These are phyloP conservation scores for Leonotis leonurus DNA, from an alignment of 257 asterid species.

Conservation along the genomic window DNA sequence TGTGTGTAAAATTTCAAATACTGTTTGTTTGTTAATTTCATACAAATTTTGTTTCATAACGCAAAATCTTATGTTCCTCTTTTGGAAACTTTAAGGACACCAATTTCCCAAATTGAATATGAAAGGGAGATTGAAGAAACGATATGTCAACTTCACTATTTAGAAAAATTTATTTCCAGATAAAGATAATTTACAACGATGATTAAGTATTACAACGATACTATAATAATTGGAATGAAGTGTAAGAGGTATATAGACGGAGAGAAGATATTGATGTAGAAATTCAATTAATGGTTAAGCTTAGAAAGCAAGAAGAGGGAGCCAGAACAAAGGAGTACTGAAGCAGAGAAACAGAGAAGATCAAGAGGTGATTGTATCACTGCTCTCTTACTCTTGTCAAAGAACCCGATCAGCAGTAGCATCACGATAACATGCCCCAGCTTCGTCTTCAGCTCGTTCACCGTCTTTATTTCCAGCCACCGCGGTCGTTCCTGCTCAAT, in stretches of 20 bases:
- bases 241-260: neutral
- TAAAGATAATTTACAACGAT: too few species aligned
- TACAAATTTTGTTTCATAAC: too few species aligned
- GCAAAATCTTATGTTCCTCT: too few species aligned
- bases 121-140: too few species aligned
- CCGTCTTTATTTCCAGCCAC: conserved; percentile 79
- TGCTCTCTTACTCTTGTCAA: conserved; percentile 88
- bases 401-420: conserved; percentile 83
- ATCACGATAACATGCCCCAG: conserved; percentile 91
- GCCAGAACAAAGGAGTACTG: conserved; percentile 68
- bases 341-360: conserved; percentile 83
- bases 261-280: neutral
- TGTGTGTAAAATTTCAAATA: too few species aligned
- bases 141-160: too few species aligned
- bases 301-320: conserved; percentile 74
- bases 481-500: conserved; percentile 83
- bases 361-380: conserved; percentile 62
- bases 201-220: too few species aligned
- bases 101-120: too few species aligned
- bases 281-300: conserved; percentile 31
- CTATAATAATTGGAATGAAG: neutral
- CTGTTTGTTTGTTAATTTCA: too few species aligned
- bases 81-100: too few species aligned
- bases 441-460: conserved; percentile 77
- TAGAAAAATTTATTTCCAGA: too few species aligned